Conservation (phyloP, 805 yeast species). For the Wickerhamomyces chambardii region DNA sequence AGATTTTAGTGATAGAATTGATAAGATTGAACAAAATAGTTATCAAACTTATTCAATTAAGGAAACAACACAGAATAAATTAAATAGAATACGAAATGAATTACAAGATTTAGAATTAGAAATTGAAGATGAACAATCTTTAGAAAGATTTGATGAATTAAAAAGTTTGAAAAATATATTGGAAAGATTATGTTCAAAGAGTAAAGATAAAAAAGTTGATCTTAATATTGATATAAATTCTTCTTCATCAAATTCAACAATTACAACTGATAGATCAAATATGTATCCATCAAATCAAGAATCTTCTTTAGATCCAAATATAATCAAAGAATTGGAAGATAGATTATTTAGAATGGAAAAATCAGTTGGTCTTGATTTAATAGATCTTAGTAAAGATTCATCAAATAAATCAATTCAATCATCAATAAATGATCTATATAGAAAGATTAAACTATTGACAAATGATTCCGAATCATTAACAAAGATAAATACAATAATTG, state of each 20-base stretch:
- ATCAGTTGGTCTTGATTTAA: constrained; percentile 5
- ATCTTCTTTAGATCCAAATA: constrained; percentile 1
- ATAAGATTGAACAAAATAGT: constrained; percentile 23
- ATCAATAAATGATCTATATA: constrained; percentile 19
- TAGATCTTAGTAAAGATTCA: constrained; percentile 4
- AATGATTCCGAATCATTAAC: constrained; percentile 14
- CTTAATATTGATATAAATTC: constrained; percentile 5
- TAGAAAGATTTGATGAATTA: background rate
- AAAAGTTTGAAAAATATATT: background rate
- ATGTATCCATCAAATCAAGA: too few relatives aligned
- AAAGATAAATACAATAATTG: constrained; percentile 12
- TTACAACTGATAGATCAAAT: too few relatives aligned
- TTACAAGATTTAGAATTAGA: constrained; percentile 27
- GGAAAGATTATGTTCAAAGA: background rate
- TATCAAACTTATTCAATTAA: constrained; percentile 19
- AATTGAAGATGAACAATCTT: constrained; percentile 13
- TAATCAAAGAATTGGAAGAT: constrained; percentile 4
- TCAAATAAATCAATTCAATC: constrained; percentile 12
- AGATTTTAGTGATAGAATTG: constrained; percentile 21
- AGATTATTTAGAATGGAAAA: constrained; percentile 9
- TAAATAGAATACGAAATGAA: constrained; percentile 29
- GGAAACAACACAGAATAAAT: constrained; percentile 29
- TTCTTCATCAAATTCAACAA: too few relatives aligned
- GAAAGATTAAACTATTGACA: constrained; percentile 18
- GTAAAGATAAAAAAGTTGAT: background rate